Evolutionary conservation across 2,329 filamentous ascomycete species (phyloP), one percentile per base, ranked within the genome.

Genomic region (Diplocarpon mali): DNA sequence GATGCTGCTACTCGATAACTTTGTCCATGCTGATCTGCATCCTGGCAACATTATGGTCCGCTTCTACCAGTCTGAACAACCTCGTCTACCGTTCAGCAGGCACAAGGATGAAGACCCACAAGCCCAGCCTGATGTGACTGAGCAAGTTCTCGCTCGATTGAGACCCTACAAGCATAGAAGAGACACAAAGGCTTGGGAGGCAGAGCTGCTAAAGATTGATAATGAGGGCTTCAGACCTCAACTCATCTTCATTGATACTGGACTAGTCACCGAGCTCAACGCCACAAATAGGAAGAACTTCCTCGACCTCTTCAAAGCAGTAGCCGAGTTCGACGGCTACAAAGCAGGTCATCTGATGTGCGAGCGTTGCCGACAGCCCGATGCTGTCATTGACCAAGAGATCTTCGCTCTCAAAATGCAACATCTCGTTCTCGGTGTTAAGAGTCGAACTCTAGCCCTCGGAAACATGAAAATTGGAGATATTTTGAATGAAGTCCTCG

Each of bases 1-100:
- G 58, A 98, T 98, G 92, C 69, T 98, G 13, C 73, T 98, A 11
- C 82, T 98, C 32, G 92, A 98, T 64, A 98, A 98, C 63, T 98
- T 98, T 63, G 82, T 95, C 20, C 92, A 98, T 60, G 90, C 92
- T 5, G 92, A 98, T 61, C 69, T 98, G 27, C 92, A 98, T 61
- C 92, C 92, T 0, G 92, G 92, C 20, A 98, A 98, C 63, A 96
- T 98, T 66, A 96, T 98, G 89, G 90, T 98, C 38, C 87, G 93
- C 51, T 98, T 98, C 68, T 95, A 96, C 65, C 80, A 90, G 58
- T 80, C 89, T 0, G 78, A 80, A 12, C 74, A 81, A 49, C 75
- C 90, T 0, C 76, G 83, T 39, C 68, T 93, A 1, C 69, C 71
- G 16, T 66, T 81, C 55, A 60, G 17, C 37, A 60, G 45, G 57